phyloP scores from a whole-genome alignment of 352 stramenopile species.

The Elongisporangium undulatum region DNA sequence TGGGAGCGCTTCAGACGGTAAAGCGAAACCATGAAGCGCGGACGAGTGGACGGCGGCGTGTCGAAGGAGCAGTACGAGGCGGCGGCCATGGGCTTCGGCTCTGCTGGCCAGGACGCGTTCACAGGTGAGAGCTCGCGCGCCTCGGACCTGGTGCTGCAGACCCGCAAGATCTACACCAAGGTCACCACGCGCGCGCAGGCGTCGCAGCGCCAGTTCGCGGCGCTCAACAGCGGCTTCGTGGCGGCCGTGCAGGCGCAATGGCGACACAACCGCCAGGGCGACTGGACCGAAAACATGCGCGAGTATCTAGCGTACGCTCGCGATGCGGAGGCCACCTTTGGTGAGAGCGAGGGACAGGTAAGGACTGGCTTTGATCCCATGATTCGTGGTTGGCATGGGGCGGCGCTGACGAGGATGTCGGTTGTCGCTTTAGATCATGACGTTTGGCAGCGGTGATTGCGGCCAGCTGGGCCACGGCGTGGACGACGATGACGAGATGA shows the following conservation, averaged over 20 bases:
- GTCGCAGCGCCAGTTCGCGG: conserved; percentile 45
- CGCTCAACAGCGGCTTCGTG: conserved; percentile 70
- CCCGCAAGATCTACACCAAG: conserved; percentile 34
- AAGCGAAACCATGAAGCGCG: conserved; percentile 54
- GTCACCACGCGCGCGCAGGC: conserved; percentile 29
- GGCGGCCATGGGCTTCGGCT: conserved; percentile 6
- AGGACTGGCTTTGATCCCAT: not conserved
- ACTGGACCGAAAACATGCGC: conserved; percentile 73
- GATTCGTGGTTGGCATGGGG: no score
- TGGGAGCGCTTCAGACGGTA: no score
- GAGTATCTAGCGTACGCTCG: conserved; percentile 76
- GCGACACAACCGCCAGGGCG: conserved; percentile 51
- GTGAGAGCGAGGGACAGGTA: conserved; percentile 31
- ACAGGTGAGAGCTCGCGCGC: conserved; percentile 26
- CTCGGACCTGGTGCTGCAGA: conserved; percentile 39
- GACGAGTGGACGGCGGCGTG: conserved; percentile 56
- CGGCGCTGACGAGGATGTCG: no score
- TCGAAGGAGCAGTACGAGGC: conserved; percentile 76
- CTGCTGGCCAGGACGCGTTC: conserved; percentile 1
- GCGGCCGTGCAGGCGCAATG: conserved; percentile 56
- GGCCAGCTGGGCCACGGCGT: conserved; percentile 91
- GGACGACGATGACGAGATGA: conserved; percentile 73
- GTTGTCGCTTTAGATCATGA: conserved; percentile 24
- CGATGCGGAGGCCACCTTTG: conserved; percentile 59
- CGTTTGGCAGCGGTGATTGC: conserved; percentile 91